A percentile compares a stretch with the other conserved stretches of the same genome.
Conservation (phyloP, 164 flowering plant genomes). For the Kingdonia uniflora region DNA sequence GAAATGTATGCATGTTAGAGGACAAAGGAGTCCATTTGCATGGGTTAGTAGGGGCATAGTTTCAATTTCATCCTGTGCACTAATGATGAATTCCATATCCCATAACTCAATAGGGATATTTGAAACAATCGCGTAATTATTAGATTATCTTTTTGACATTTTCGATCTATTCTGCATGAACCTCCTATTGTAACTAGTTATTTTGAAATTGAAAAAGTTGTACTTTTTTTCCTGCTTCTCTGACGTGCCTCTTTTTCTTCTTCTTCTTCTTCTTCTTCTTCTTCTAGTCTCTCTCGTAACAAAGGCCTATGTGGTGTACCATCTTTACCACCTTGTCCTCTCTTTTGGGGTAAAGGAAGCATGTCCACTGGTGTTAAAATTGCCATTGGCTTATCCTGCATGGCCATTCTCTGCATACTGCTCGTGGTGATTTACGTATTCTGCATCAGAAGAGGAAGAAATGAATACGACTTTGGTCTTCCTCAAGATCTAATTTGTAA, state of each 20-base stretch:
- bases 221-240: background rate
- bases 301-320: slow-evolving; percentile 92
- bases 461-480: slow-evolving; percentile 87
- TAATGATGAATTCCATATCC: too few species aligned
- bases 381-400: slow-evolving; percentile 54
- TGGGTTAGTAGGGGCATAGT: too few species aligned
- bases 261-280: slow-evolving; percentile 1
- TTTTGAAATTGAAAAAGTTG: too few species aligned
- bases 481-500: slow-evolving; percentile 91
- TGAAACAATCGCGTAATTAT: too few species aligned
- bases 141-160: too few species aligned
- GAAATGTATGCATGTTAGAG: too few species aligned
- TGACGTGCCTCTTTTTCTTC: background rate
- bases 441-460: slow-evolving; percentile 53
- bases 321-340: slow-evolving; percentile 69
- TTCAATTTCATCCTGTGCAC: too few species aligned
- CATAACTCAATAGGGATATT: too few species aligned
- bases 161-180: too few species aligned
- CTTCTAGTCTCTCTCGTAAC: slow-evolving; percentile 68
- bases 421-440: slow-evolving; percentile 37
- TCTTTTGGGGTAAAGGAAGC: slow-evolving; percentile 66
- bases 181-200: too few species aligned
- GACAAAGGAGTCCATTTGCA: too few species aligned
- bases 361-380: slow-evolving; percentile 76
- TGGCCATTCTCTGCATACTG: slow-evolving; percentile 34